Conservation (phyloP, 495 filamentous ascomycete species). For the Antarctomyces pellizariae region DNA sequence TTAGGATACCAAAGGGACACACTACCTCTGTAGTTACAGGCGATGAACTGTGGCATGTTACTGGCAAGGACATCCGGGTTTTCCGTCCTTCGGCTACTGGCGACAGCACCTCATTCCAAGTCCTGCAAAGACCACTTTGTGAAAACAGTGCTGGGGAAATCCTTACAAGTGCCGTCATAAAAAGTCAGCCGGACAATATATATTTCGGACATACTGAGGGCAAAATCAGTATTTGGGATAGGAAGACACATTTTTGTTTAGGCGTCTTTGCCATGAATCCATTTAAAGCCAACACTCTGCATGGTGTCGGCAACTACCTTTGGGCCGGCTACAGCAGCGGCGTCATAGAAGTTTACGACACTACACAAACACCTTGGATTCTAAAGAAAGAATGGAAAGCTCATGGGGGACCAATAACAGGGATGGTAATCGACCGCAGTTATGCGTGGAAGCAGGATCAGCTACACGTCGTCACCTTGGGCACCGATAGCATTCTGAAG, state of each 20-base stretch:
- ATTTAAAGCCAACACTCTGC: constrained; percentile 85
- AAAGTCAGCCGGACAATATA: constrained; percentile 51
- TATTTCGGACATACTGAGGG: constrained; percentile 87
- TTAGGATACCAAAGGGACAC: constrained; percentile 57
- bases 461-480: constrained; percentile 69
- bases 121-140: constrained; percentile 41
- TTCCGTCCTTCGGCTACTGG: constrained; percentile 48
- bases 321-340: constrained; percentile 93
- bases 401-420: constrained; percentile 58
- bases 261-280: constrained; percentile 63
- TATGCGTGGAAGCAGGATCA: constrained; percentile 74
- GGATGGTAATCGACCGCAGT: constrained; percentile 53
- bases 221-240: constrained; percentile 80
- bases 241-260: constrained; percentile 46
- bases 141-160: constrained; percentile 54
- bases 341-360: constrained; percentile 88
- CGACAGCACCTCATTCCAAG: constrained; percentile 41
- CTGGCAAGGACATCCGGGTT: constrained; percentile 68
- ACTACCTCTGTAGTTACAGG: constrained; percentile 67
- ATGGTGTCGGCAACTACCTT: constrained; percentile 59
- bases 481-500: constrained; percentile 63
- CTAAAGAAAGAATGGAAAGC: constrained; percentile 89
- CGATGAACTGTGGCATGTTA: constrained; percentile 66
- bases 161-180: constrained; percentile 60
- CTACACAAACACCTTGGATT: constrained; percentile 55